Percentiles rank a stretch among this genome's conserved stretches.
These are phyloP conservation scores for Rhynchospora breviuscula DNA, from an alignment of 176 grass and related monocot species.

Conservation along the genomic window DNA sequence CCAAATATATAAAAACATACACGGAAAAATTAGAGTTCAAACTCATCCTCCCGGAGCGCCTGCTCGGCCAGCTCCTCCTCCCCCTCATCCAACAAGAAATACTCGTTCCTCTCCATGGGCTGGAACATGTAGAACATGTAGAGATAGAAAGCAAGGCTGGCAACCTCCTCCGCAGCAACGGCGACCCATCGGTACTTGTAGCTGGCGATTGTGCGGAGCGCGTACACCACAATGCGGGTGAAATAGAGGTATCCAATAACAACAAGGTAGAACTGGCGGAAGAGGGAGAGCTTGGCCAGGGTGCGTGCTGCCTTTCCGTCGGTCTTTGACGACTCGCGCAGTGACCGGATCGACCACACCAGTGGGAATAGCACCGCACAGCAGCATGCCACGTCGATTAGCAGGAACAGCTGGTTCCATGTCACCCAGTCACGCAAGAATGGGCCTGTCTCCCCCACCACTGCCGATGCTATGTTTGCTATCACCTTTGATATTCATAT, in stretches of 20 bases:
- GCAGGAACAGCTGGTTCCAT: constrained; percentile 71
- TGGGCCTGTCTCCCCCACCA: constrained; percentile 81
- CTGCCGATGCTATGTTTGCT: constrained; percentile 56
- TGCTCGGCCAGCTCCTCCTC: constrained; percentile 73
- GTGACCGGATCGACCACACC: constrained; percentile 73
- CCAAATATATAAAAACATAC: neutral
- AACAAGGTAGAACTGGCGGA: constrained; percentile 80
- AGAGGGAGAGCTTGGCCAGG: constrained; percentile 70
- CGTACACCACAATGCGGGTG: constrained; percentile 72
- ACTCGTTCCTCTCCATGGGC: constrained; percentile 58
- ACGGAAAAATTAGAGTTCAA: constrained; percentile 51
- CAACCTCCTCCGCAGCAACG: constrained; percentile 53
- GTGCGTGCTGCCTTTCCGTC: constrained; percentile 74
- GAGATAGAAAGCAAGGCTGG: constrained; percentile 62
- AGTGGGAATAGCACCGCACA: constrained; percentile 80
- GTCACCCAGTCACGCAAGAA: constrained; percentile 65
- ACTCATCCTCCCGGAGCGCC: constrained; percentile 79
- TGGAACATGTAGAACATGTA: constrained; percentile 96
- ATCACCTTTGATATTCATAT: constrained; percentile 26
- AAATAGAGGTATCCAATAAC: constrained; percentile 89
- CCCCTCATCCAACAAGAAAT: constrained; percentile 68
- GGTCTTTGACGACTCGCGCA: constrained; percentile 74
- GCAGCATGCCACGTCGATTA: constrained; percentile 70
- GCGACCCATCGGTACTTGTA: constrained; percentile 79
- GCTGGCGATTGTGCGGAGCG: constrained; percentile 49